These are phyloP conservation scores for Graphilbum sp. DNA, from an alignment of 2,329 filamentous ascomycete genomes.

Conservation along the genomic window DNA sequence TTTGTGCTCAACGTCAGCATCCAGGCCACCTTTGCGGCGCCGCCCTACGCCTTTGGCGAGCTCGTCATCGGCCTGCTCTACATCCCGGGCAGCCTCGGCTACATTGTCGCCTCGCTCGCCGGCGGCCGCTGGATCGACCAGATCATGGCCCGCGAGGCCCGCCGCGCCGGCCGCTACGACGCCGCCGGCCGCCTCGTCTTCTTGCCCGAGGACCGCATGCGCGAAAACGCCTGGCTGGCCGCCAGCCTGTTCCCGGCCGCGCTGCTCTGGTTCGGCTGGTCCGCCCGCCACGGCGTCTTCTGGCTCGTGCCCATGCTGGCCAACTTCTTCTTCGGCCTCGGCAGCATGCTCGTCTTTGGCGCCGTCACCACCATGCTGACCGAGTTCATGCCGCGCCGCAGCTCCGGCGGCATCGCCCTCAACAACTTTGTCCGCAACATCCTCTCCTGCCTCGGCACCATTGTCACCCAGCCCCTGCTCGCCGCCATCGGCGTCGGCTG, in stretches of 20 bases:
- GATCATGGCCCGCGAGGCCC: conserved; percentile 66
- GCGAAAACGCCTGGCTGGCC: conserved; percentile 66
- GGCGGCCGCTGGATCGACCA: conserved; percentile 65
- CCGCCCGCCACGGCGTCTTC: conserved; percentile 43
- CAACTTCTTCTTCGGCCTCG: conserved; percentile 59
- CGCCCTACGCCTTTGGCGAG: conserved; percentile 53
- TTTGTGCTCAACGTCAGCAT: conserved; percentile 67
- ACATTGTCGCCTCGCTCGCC: conserved; percentile 49
- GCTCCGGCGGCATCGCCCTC: conserved; percentile 57
- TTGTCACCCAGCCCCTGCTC: conserved; percentile 57
- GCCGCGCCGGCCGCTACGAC: conserved; percentile 52
- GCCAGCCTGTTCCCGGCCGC: conserved; percentile 53
- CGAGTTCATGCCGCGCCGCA: conserved; percentile 60
- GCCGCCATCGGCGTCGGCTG: conserved; percentile 57
- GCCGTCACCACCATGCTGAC: conserved; percentile 69
- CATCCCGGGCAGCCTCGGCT: conserved; percentile 59
- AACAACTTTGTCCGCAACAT: conserved; percentile 75
- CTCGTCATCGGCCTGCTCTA: conserved; percentile 62
- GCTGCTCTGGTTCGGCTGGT: conserved; percentile 66
- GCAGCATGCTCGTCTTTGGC: conserved; percentile 64
- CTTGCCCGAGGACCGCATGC: conserved; percentile 65
- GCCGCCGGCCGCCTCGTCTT: conserved; percentile 48
- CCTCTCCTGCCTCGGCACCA: conserved; percentile 52
- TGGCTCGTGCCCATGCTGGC: conserved; percentile 48
- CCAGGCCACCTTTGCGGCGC: conserved; percentile 47